Evolutionary conservation across 768 basidiomycete genomes (phyloP).

Genomic region (Naematelia encephala): DNA sequence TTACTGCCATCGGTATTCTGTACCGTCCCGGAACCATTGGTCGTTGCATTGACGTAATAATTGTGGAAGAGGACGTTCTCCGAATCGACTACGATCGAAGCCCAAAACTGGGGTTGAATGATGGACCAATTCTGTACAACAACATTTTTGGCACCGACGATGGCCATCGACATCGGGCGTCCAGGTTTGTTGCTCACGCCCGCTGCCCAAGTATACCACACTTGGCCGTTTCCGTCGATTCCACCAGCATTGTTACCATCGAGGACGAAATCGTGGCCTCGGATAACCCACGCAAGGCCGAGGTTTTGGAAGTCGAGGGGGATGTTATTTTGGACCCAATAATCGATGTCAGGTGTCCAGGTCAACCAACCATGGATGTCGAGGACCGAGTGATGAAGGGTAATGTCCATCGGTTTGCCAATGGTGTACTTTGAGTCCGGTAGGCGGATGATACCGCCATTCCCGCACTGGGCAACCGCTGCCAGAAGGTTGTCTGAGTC

Average conservation of each 20-base stretch:
- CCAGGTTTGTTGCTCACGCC: constrained; percentile 51
- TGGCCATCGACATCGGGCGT: constrained; percentile 51
- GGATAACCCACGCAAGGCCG: constrained; percentile 50
- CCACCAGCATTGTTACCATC: constrained; percentile 66
- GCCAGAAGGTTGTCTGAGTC: constrained; percentile 1
- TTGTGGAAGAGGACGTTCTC: constrained; percentile 50
- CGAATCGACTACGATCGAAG: constrained; percentile 50
- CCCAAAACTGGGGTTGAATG: constrained; percentile 54
- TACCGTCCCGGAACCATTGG: constrained; percentile 33
- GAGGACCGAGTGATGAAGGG: neutral
- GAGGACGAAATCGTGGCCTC: constrained; percentile 61
- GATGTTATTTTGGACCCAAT: constrained; percentile 47
- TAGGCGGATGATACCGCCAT: constrained; percentile 18
- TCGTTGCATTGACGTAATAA: constrained; percentile 53
- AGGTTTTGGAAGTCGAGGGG: constrained; percentile 51
- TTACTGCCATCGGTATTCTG: neutral
- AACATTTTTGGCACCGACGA: constrained; percentile 51
- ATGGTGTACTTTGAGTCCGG: constrained; percentile 38
- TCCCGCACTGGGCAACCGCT: constrained; percentile 15
- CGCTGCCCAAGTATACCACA: constrained; percentile 53
- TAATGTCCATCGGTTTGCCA: neutral
- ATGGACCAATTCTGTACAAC: constrained; percentile 51
- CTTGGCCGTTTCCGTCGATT: constrained; percentile 54
- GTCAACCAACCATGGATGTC: neutral
- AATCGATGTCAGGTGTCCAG: neutral